Base-by-base conservation (phyloP, 202 grass and related monocot species). In the Cymbopogon flexuosus region DNA sequence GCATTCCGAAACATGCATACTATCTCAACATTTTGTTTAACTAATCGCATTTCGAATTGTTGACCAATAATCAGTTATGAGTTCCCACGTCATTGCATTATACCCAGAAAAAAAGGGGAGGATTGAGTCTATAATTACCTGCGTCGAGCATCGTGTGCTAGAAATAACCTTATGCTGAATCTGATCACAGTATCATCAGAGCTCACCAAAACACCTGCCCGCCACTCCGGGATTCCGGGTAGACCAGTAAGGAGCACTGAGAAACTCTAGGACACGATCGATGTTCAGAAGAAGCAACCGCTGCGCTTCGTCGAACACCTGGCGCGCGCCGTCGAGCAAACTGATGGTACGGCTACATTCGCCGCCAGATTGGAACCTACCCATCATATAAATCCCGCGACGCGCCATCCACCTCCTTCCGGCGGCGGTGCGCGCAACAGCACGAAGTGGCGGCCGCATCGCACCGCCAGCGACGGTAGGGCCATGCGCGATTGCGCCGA, bases 281-380 rank as follows among this genome's bases (percentile, higher is more conserved):
- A 69, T 22, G 13, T 61, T 65, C 75, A 64, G 5, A 34, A 41
- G 52, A 73, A 61, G 76, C 65, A 57, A 51, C 66, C 11, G 19
- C 30, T 31, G 42, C 36, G 14, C 63, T 89, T 89, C 77, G 33
- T 89, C 81, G 65, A 89, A 87, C 84, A 87, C 71, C 62, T 87
- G 16, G 19, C 45, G 81, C 36, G 77, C 57, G 81, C 81, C 61
- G n/a, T 69, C 10, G 40, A 13, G 84, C 52, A 39, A 67, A 46
- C 36, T 72, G 65, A 46, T 49, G 71, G 29, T 31, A 15, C 43
- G 2, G 13, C 41, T 39, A 35, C 6, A 9, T 37, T 5, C 39
- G 73, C 59, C 36, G 84, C 23, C 51, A 52, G 65, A 74, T 85
- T 83, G 5, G 46, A 73, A 16, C 54, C 76, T 62, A 87, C 29